Evolutionary conservation across 805 yeast species (phyloP).

Genomic region (Kurtzmaniella fragi): DNA sequence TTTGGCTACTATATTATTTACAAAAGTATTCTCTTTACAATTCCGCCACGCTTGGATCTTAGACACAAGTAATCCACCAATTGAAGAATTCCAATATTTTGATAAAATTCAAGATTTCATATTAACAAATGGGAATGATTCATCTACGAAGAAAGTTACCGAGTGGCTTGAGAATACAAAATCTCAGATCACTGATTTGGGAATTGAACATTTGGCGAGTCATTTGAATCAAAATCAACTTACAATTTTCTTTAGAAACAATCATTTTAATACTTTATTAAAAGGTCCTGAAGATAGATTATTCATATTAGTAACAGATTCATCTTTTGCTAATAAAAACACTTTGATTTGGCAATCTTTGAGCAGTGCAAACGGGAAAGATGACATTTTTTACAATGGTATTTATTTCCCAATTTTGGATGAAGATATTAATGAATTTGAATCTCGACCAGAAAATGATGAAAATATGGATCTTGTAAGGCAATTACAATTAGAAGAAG

Average conservation of each 20-base stretch:
- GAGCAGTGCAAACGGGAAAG: slow-evolving; percentile 58
- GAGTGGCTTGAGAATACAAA: slow-evolving; percentile 52
- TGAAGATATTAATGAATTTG: slow-evolving; percentile 8
- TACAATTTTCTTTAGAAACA: slow-evolving; percentile 79
- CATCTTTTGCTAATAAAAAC: slow-evolving; percentile 48
- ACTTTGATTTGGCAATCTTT: slow-evolving; percentile 77
- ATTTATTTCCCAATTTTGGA: slow-evolving; percentile 47
- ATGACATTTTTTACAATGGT: slow-evolving; percentile 69
- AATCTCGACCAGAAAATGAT: slow-evolving; percentile 9
- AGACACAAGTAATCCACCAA: slow-evolving; percentile 8
- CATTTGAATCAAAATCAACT: slow-evolving; percentile 48
- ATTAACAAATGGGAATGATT: slow-evolving; percentile 18
- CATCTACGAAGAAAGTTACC: slow-evolving; percentile 9
- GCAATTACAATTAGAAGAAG: slow-evolving; percentile 55
- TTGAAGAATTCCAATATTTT: slow-evolving; percentile 23
- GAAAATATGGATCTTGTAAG: slow-evolving; percentile 33
- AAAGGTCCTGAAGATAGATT: slow-evolving; percentile 46
- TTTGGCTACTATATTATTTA: slow-evolving; percentile 51
- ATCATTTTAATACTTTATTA: slow-evolving; percentile 75
- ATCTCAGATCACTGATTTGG: slow-evolving; percentile 72
- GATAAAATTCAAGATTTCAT: slow-evolving; percentile 59
- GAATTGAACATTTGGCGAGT: slow-evolving; percentile 45
- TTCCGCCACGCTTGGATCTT: slow-evolving; percentile 79
- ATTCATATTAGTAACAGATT: slow-evolving; percentile 69
- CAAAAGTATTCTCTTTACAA: slow-evolving; percentile 47